These are phyloP conservation scores for Fusarium acutatum DNA, from an alignment of 2,329 filamentous ascomycete species.

Conservation along the genomic window DNA sequence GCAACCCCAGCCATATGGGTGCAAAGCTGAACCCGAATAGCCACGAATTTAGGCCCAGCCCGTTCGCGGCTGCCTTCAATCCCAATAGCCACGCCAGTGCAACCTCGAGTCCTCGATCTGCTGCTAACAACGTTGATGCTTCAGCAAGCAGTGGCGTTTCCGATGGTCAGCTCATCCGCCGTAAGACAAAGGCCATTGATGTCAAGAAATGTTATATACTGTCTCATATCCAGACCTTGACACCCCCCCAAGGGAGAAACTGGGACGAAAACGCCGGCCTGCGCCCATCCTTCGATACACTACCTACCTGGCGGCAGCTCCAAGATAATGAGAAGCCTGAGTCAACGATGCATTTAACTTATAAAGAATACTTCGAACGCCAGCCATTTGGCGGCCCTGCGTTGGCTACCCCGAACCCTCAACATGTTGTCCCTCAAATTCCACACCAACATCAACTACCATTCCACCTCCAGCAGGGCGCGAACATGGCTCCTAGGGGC, in stretches of 20 bases:
- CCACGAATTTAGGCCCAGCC: conserved; percentile 86
- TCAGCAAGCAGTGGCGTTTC: conserved; percentile 30
- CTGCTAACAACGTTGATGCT: conserved; percentile 59
- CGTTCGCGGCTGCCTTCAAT: conserved; percentile 82
- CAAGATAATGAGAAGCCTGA: conserved; percentile 75
- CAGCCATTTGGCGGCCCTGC: conserved; percentile 64
- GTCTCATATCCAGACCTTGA: conserved; percentile 62
- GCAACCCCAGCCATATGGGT: conserved; percentile 59
- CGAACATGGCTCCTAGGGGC: conserved; percentile 71
- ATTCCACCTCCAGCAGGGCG: conserved; percentile 80
- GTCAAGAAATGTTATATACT: conserved; percentile 72
- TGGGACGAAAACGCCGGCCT: conserved; percentile 84
- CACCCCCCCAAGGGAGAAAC: conserved; percentile 63
- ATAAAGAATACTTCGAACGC: conserved; percentile 81
- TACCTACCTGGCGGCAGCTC: conserved; percentile 82
- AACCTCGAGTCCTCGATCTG: conserved; percentile 75
- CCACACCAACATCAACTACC: conserved; percentile 87
- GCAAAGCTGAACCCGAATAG: conserved; percentile 71
- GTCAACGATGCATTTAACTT: conserved; percentile 72
- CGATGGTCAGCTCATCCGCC: conserved; percentile 65
- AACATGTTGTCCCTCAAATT: conserved; percentile 75
- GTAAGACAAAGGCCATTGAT: conserved; percentile 77
- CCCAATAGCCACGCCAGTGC: conserved; percentile 72
- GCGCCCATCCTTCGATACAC: conserved; percentile 83
- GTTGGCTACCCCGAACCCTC: conserved; percentile 73